A percentile compares a stretch with the other conserved stretches of the same genome.
Evolutionary conservation across 768 basidiomycete genomes (phyloP).

Genomic region (Lactarius tabidus): DNA sequence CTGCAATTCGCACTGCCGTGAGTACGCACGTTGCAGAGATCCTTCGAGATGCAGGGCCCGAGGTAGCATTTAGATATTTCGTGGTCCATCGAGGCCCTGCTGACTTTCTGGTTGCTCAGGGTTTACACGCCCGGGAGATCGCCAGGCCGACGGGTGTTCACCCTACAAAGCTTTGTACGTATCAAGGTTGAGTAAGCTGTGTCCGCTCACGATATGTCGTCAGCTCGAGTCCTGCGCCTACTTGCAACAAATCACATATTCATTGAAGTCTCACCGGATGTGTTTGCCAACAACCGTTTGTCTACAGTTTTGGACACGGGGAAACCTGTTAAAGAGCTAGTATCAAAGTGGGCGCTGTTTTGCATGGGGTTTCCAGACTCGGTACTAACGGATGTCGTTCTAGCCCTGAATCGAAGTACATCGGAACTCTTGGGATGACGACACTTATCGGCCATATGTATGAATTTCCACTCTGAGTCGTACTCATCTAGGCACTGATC

Average conservation of each 20-base stretch:
- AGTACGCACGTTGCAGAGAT: conserved; percentile 10
- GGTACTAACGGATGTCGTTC: background rate
- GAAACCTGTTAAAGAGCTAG: background rate
- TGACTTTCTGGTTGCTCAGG: background rate
- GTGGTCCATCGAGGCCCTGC: background rate
- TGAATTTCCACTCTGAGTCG: background rate
- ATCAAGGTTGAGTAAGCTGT: conserved; percentile 31
- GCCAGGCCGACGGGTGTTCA: background rate
- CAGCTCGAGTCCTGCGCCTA: background rate
- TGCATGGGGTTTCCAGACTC: too few relatives aligned
- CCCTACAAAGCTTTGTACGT: conserved; percentile 15
- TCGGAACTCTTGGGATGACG: background rate
- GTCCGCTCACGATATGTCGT: background rate
- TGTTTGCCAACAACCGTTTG: background rate
- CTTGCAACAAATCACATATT: background rate
- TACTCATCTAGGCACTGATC: background rate
- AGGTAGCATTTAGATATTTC: background rate
- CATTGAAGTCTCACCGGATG: background rate
- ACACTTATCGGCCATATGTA: background rate
- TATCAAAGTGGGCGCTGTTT: background rate
- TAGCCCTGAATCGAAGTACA: background rate
- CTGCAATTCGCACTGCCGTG: background rate
- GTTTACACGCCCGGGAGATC: background rate
- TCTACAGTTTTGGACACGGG: background rate
- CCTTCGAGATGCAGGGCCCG: conserved; percentile 12